phyloP scores from a whole-genome alignment of 306 rosid genomes.

The Benincasa hispida region DNA sequence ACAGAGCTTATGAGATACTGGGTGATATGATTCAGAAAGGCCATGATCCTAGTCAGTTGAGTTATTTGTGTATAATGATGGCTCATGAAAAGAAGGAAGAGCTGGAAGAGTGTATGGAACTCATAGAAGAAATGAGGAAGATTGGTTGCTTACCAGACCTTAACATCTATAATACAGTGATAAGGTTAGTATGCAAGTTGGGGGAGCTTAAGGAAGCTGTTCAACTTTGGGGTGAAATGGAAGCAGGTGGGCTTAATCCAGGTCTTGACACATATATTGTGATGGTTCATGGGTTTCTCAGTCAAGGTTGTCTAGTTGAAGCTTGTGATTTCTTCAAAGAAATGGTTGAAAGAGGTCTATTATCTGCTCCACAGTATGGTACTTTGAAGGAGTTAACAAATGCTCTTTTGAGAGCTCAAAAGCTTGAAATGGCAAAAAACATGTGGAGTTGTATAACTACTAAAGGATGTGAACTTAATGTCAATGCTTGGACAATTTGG shows the following conservation, averaged over 20 bases:
- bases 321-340: constrained; percentile 77
- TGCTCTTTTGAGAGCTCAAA: constrained; percentile 50
- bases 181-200: constrained; percentile 70
- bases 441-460: constrained; percentile 50
- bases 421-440: constrained; percentile 82
- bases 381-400: constrained; percentile 61
- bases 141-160: constrained; percentile 58
- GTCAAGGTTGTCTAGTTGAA: constrained; percentile 49
- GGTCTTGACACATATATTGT: constrained; percentile 57
- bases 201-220: constrained; percentile 65
- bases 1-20: constrained; percentile 55
- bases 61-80: constrained; percentile 45
- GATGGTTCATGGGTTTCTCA: constrained; percentile 74
- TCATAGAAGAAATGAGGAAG: constrained; percentile 62
- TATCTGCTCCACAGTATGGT: constrained; percentile 56
- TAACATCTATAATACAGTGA: constrained; percentile 45
- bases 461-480: constrained; percentile 52
- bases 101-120: constrained; percentile 66
- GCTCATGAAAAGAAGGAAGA: constrained; percentile 89
- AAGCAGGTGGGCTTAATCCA: constrained; percentile 44
- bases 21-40: constrained; percentile 64
- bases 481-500: constrained; percentile 78
- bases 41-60: constrained; percentile 46
- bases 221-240: constrained; percentile 64
- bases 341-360: constrained; percentile 66